Conservation (phyloP, 345 rosid species). For the Turnera subulata region DNA sequence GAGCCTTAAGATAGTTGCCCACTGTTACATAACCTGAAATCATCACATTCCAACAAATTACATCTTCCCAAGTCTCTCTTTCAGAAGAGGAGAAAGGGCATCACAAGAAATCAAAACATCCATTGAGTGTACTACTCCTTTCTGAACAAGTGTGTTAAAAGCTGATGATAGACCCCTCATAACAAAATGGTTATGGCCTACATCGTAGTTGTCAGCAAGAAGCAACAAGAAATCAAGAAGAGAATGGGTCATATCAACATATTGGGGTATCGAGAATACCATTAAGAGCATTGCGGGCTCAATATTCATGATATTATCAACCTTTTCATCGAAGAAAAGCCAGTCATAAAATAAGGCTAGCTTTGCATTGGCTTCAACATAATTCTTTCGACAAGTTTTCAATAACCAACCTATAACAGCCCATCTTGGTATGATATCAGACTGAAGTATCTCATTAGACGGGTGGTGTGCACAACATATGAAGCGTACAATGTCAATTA, state of each 20-base stretch:
- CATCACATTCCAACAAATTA: slow-evolving; percentile 71
- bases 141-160: slow-evolving; percentile 44
- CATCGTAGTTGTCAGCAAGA: slow-evolving; percentile 61
- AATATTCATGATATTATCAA: slow-evolving; percentile 71
- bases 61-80: slow-evolving; percentile 44
- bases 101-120: slow-evolving; percentile 43
- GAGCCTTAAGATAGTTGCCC: slow-evolving; percentile 49
- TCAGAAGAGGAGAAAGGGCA: slow-evolving; percentile 44
- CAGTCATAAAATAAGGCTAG: slow-evolving; percentile 77
- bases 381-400: slow-evolving; percentile 44
- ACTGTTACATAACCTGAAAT: slow-evolving; percentile 51
- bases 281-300: slow-evolving; percentile 83
- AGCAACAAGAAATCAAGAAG: slow-evolving; percentile 77
- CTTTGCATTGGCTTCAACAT: slow-evolving; percentile 52
- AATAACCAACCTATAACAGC: slow-evolving; percentile 79
- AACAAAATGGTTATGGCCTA: slow-evolving; percentile 37
- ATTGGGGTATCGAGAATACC: slow-evolving; percentile 65
- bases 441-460: slow-evolving; percentile 48
- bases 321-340: slow-evolving; percentile 72
- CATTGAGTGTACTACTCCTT: slow-evolving; percentile 54
- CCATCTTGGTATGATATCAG: slow-evolving; percentile 78
- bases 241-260: slow-evolving; percentile 51
- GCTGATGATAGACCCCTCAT: slow-evolving; percentile 52
- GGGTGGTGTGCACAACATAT: slow-evolving; percentile 77
- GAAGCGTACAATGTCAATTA: slow-evolving; percentile 68